These are phyloP conservation scores for Sordariomycetes sp. DNA, from an alignment of 2,329 filamentous ascomycete genomes.

Conservation along the genomic window DNA sequence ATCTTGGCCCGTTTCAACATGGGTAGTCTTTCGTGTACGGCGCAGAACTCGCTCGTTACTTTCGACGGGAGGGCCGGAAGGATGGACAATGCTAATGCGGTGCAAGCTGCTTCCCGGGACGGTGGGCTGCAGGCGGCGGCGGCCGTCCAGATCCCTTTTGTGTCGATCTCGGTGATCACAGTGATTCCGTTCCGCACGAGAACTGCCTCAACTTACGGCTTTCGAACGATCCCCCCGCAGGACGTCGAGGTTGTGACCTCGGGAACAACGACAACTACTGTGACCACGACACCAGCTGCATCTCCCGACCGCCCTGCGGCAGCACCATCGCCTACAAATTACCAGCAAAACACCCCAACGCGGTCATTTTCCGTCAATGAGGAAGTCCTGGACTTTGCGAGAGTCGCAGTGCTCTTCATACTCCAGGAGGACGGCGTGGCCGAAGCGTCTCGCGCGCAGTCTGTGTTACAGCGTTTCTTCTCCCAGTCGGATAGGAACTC, in stretches of 20 bases:
- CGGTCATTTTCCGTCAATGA: slow-evolving; percentile 37
- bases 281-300: background rate
- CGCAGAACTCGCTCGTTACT: slow-evolving; percentile 79
- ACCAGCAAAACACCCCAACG: background rate
- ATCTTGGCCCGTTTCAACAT: slow-evolving; percentile 69
- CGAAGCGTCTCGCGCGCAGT: slow-evolving; percentile 43
- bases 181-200: slow-evolving; percentile 4
- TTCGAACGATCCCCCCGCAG: background rate
- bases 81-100: slow-evolving; percentile 11
- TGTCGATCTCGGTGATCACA: slow-evolving; percentile 4
- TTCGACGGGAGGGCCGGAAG: slow-evolving; percentile 52
- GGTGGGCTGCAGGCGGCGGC: background rate
- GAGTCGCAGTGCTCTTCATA: slow-evolving; percentile 50
- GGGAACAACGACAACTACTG: slow-evolving; percentile 2
- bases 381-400: slow-evolving; percentile 51
- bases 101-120: background rate
- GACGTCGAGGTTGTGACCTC: background rate
- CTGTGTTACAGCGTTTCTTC: slow-evolving; percentile 44
- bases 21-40: slow-evolving; percentile 66
- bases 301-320: slow-evolving; percentile 4
- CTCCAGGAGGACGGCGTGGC: slow-evolving; percentile 42
- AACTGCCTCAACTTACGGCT: background rate
- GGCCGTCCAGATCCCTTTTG: slow-evolving; percentile 1
- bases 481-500: slow-evolving; percentile 22
- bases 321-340: slow-evolving; percentile 2